Evolutionary conservation across 2,329 filamentous ascomycete genomes (phyloP).

Genomic region (Diaporthe aspalathi): DNA sequence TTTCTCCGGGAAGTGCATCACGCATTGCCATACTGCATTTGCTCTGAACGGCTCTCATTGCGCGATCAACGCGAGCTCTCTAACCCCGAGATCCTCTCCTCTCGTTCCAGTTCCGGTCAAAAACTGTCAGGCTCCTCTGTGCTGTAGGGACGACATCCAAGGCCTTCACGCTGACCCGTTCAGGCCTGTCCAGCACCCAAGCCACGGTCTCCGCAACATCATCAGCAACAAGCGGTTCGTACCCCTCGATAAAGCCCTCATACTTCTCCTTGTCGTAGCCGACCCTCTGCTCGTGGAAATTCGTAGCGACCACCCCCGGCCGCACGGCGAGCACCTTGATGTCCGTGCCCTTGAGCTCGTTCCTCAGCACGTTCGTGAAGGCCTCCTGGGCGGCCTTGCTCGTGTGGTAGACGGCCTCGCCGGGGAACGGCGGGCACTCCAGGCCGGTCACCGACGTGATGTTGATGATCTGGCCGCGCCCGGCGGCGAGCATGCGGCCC

Average conservation of each 20-base stretch:
- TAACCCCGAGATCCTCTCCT: slow-evolving; percentile 2
- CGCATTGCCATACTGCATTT: no score
- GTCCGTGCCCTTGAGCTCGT: slow-evolving; percentile 1
- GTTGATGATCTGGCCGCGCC: slow-evolving; percentile 3
- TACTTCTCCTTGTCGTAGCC: slow-evolving; percentile 2
- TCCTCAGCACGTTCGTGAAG: slow-evolving; percentile 7
- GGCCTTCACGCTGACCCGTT: slow-evolving; percentile 4
- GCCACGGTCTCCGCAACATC: slow-evolving; percentile 15
- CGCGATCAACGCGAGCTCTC: not conserved
- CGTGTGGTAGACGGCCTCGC: slow-evolving; percentile 21
- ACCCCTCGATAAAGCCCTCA: not conserved
- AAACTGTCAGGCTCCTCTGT: not conserved
- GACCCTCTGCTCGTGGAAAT: slow-evolving; percentile 19
- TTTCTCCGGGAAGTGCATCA: no score
- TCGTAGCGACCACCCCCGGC: not conserved
- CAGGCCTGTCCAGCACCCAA: slow-evolving; percentile 14
- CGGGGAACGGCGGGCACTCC: slow-evolving; percentile 13
- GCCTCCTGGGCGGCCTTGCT: slow-evolving; percentile 24
- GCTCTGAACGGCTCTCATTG: no score
- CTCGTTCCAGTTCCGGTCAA: slow-evolving; percentile 17
- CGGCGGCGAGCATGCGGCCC: slow-evolving; percentile 11
- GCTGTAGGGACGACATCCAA: slow-evolving; percentile 16
- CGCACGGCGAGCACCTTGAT: slow-evolving; percentile 23
- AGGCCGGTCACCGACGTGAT: slow-evolving; percentile 21
- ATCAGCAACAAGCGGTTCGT: slow-evolving; percentile 15